phyloP scores from a whole-genome alignment of 257 asterid genomes.

The Solanum virginianum region DNA sequence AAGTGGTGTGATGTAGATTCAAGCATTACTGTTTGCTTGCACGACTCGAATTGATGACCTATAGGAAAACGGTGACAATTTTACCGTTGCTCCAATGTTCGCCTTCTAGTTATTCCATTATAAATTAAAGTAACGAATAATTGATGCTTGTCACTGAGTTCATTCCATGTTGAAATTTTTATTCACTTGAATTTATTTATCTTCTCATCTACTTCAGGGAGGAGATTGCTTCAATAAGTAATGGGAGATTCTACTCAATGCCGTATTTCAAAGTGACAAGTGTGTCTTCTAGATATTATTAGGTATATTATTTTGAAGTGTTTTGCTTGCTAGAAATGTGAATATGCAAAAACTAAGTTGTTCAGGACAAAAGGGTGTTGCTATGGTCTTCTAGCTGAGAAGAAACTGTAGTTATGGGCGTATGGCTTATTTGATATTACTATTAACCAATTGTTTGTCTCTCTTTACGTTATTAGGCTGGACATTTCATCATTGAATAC shows the following conservation, averaged over 20 bases:
- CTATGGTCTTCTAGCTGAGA: slow-evolving; percentile 82
- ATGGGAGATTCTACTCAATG: background rate
- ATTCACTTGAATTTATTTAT: background rate
- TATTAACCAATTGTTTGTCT: background rate
- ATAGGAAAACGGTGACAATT: background rate
- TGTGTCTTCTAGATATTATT: background rate
- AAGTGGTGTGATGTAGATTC: no score
- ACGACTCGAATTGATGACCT: background rate
- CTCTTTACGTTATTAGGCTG: slow-evolving; percentile 49
- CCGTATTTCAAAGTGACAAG: background rate
- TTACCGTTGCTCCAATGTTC: background rate
- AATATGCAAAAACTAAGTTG: slow-evolving; percentile 55
- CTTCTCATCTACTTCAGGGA: background rate
- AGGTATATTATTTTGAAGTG: slow-evolving; percentile 8
- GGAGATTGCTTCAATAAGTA: background rate
- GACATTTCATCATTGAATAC: slow-evolving; percentile 76
- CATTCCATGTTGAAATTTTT: background rate
- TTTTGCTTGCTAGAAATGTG: slow-evolving; percentile 32
- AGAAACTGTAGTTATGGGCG: background rate
- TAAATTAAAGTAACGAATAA: background rate
- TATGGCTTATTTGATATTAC: background rate
- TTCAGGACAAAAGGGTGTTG: slow-evolving; percentile 88
- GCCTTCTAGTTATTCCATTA: background rate
- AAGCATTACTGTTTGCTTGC: background rate
- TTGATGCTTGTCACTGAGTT: background rate